Evolutionary conservation across 2,329 filamentous ascomycete species (phyloP).

Genomic region (Pseudofabraea citricarpa): DNA sequence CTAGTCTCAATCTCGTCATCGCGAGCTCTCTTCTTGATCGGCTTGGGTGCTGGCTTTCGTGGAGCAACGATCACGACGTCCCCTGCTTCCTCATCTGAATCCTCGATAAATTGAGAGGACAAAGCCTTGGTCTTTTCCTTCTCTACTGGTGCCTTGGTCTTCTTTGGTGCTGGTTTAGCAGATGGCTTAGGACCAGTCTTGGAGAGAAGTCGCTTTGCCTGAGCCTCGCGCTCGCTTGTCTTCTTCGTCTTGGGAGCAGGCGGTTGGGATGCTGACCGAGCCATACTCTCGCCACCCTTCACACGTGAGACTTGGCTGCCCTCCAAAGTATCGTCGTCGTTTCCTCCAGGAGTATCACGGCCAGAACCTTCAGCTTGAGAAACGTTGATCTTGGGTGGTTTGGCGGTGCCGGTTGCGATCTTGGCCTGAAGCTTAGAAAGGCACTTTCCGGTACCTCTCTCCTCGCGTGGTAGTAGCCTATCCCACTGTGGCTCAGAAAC

Average conservation of each 20-base stretch:
- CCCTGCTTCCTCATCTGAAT: conserved; percentile 25
- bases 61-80: conserved; percentile 5
- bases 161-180: conserved; percentile 9
- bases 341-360: conserved; percentile 38
- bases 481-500: conserved; percentile 57
- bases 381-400: conserved; percentile 46
- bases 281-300: conserved; percentile 37
- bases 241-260: conserved; percentile 52
- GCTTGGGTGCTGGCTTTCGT: conserved; percentile 37
- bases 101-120: conserved; percentile 25
- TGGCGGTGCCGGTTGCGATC: conserved; percentile 47
- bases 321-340: conserved; percentile 31
- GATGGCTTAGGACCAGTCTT: conserved; percentile 24
- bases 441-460: conserved; percentile 55
- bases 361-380: conserved; percentile 46
- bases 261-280: conserved; percentile 47
- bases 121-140: conserved; percentile 31
- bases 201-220: conserved; percentile 50
- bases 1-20: conserved; percentile 31
- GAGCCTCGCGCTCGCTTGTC: conserved; percentile 44
- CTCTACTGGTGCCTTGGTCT: conserved; percentile 17
- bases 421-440: conserved; percentile 57
- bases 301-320: conserved; percentile 28
- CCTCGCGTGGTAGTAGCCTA: conserved; percentile 50
- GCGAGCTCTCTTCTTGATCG: conserved; percentile 50